A percentile compares a stretch with the other conserved stretches of the same genome.
Conservation (phyloP, 2,329 filamentous ascomycete genomes). For the Elsinoe fawcettii region DNA sequence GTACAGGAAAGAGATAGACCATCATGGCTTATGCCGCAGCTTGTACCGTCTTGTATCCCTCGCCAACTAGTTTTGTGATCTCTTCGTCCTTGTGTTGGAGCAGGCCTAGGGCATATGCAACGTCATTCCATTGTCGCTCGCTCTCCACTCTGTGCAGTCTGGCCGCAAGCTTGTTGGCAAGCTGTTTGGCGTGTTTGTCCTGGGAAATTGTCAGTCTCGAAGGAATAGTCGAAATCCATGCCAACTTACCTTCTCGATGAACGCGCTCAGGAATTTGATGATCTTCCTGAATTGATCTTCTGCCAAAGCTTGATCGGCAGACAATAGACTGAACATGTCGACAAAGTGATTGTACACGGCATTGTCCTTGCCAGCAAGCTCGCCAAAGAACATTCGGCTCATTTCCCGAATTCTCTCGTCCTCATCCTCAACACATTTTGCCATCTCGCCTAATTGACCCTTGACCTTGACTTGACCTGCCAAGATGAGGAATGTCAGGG, state of each 20-base stretch:
- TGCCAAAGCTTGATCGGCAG: slow-evolving; percentile 68
- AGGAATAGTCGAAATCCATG: background rate
- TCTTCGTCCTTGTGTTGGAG: slow-evolving; percentile 92
- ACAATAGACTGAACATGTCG: slow-evolving; percentile 93
- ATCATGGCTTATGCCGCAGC: slow-evolving; percentile 28
- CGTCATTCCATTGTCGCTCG: slow-evolving; percentile 95
- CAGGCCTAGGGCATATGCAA: slow-evolving; percentile 81
- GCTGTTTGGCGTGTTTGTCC: slow-evolving; percentile 95
- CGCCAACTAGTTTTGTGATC: slow-evolving; percentile 65
- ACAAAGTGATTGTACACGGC: slow-evolving; percentile 99
- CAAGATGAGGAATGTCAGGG: slow-evolving; percentile 90
- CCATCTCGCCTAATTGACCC: slow-evolving; percentile 97
- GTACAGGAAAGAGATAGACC: slow-evolving; percentile 1
- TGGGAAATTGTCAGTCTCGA: slow-evolving; percentile 31
- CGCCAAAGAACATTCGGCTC: slow-evolving; percentile 96
- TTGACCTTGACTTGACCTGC: slow-evolving; percentile 99
- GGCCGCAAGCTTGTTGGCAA: slow-evolving; percentile 86
- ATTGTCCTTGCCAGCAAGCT: slow-evolving; percentile 95
- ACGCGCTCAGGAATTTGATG: slow-evolving; percentile 85
- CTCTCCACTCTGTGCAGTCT: slow-evolving; percentile 78
- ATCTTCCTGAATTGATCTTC: slow-evolving; percentile 83
- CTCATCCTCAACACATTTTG: slow-evolving; percentile 94
- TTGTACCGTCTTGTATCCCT: slow-evolving; percentile 58
- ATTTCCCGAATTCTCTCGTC: slow-evolving; percentile 91
- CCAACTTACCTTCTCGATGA: slow-evolving; percentile 84